These are phyloP conservation scores for Aspergillus arachidicola DNA, from an alignment of 2,329 filamentous ascomycete genomes.

Conservation along the genomic window DNA sequence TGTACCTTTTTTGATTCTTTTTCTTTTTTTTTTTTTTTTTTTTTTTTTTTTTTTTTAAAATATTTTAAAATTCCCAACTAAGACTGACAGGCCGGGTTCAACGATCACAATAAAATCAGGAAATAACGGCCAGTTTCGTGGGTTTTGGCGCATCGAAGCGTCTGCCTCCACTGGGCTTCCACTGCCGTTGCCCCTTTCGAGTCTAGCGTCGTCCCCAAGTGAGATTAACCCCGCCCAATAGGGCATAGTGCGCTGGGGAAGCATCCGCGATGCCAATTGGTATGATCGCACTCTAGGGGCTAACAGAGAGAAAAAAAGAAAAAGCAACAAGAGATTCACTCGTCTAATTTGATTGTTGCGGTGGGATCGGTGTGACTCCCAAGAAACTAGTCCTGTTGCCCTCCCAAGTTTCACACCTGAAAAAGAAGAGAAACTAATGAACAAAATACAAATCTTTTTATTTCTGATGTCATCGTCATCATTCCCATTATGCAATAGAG, in stretches of 20 bases:
- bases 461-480: neutral
- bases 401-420: neutral
- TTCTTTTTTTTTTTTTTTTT: neutral
- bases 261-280: neutral
- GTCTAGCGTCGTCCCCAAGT: neutral
- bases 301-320: neutral
- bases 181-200: neutral
- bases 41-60: neutral
- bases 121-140: neutral
- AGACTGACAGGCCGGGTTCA: slow-evolving; percentile 1
- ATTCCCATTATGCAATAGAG: neutral
- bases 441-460: neutral
- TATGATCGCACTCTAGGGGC: neutral
- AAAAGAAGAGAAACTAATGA: neutral
- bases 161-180: too few species aligned
- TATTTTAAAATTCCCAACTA: neutral
- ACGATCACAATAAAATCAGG: neutral
- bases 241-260: neutral
- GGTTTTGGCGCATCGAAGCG: neutral
- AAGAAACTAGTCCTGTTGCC: neutral
- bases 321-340: neutral
- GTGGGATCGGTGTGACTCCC: neutral
- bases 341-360: neutral
- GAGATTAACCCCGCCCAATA: neutral
- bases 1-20: slow-evolving; percentile 2